These are phyloP conservation scores for Pyrrhoderma lamaoense DNA, from an alignment of 1,284 basidiomycete species.

Conservation along the genomic window DNA sequence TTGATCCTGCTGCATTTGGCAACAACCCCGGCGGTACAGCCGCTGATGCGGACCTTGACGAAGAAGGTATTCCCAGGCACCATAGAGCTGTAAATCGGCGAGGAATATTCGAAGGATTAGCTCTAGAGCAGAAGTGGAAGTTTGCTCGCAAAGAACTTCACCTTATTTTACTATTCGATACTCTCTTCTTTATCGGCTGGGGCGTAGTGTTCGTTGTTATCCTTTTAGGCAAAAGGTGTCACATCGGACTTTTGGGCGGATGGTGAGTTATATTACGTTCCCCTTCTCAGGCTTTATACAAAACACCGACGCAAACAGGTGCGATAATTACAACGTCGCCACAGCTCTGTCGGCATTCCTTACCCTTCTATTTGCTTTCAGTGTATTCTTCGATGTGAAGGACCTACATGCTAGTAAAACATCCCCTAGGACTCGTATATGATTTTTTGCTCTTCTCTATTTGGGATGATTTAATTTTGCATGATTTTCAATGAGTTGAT, in stretches of 20 bases:
- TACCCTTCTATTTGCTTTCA: conserved; percentile 45
- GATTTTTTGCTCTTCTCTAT: conserved; percentile 2
- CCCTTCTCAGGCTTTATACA: conserved; percentile 3
- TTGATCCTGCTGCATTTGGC: conserved; percentile 54
- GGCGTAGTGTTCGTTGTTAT: conserved; percentile 52
- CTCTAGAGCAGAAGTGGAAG: conserved; percentile 58
- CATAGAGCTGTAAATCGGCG: conserved; percentile 26
- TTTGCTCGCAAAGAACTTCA: conserved; percentile 45
- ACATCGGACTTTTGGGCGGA: conserved; percentile 50
- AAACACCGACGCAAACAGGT: conserved; percentile 35
- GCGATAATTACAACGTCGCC: conserved; percentile 61
- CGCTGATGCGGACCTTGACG: conserved; percentile 22
- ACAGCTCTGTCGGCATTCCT: conserved; percentile 53
- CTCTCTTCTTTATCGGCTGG: conserved; percentile 46
- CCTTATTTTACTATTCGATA: conserved; percentile 45
- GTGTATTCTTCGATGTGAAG: conserved; percentile 57
- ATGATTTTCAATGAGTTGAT: no score
- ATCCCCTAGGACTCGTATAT: conserved; percentile 39
- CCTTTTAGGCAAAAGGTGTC: conserved; percentile 53
- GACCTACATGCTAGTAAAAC: conserved; percentile 51
- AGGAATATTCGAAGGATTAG: conserved; percentile 51
- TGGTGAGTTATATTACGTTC: conserved; percentile 40
- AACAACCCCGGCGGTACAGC: conserved; percentile 25
- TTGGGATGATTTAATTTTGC: no score
- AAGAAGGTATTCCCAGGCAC: conserved; percentile 24